Percentiles rank a stretch among this genome's conserved stretches.
phyloP scores from a whole-genome alignment of 2,329 filamentous ascomycete genomes.

The Sclerotinia trifoliorum region DNA sequence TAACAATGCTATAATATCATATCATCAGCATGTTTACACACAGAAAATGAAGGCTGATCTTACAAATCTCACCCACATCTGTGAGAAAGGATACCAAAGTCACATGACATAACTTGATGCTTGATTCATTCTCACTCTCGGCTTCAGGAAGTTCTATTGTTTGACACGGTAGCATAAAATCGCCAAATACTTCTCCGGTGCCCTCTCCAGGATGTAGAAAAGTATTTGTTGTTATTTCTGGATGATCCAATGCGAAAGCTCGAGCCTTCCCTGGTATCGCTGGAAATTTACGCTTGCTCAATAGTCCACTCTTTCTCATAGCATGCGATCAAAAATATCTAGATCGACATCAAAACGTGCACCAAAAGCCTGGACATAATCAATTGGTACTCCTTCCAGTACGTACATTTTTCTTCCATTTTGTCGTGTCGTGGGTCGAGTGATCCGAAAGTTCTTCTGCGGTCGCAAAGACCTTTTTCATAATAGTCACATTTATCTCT shows the following conservation, averaged over 20 bases:
- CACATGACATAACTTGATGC: slow-evolving; percentile 6
- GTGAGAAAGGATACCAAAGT: slow-evolving; percentile 1
- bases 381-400: slow-evolving; percentile 8
- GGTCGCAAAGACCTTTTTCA: not conserved
- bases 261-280: not conserved
- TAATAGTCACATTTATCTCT: not conserved
- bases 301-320: slow-evolving; percentile 5
- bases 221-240: not conserved
- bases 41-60: not conserved
- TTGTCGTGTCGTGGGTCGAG: not conserved
- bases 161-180: slow-evolving; percentile 11
- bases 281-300: not conserved
- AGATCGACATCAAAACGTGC: slow-evolving; percentile 8
- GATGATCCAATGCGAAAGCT: slow-evolving; percentile 9
- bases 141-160: not conserved
- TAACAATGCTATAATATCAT: not conserved
- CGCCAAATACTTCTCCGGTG: not conserved
- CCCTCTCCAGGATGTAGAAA: not conserved
- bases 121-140: not conserved
- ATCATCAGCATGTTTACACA: not conserved
- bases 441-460: slow-evolving; percentile 6
- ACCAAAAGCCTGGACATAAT: slow-evolving; percentile 1
- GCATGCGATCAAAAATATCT: slow-evolving; percentile 10
- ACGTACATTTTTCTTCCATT: not conserved
- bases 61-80: not conserved